Base-by-base conservation (phyloP, 2,329 filamentous ascomycete genomes). In the Fusarium sp. region DNA sequence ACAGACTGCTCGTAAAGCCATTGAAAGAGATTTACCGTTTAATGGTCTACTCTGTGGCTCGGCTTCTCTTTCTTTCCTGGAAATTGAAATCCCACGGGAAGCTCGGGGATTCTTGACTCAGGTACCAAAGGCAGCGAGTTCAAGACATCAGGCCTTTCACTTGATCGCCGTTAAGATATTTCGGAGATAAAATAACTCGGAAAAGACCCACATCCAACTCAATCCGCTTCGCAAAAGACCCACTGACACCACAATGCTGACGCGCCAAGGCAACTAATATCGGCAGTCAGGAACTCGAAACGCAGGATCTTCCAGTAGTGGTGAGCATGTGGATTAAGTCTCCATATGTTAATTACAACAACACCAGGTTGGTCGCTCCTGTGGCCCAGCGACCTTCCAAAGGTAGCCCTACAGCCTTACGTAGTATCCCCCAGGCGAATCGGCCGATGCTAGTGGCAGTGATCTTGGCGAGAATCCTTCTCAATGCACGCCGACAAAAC, bases 401-500 rank as follows among this genome's bases (percentile, higher is more conserved):
- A 4, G 0, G 50, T 14, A 18, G 27, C 10, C 30, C 10, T 23
- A 1, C 21, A 12, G 30, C 43, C 59, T 43, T n/a, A 25, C 14
- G 23, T 25, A 25, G 23, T 25, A 25, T 25, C n/a, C 3, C 45
- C 2, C 4, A 18, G 18, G 16, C 25, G 3, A 41, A 48, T 12
- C 13, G 0, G 3, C 13, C 30, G 6, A 48, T 32, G 23, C n/a
- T 11, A 40, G 20, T 23, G 2, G 7, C 11, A 30, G 1, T 7
- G 4, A 1, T 2, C 8, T 45, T 43, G 20, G 13, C 23, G 10
- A 4, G 18, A 43, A 37, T 42, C 7, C 5, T 50, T 2, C 16
- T 7, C 9, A 12, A 30, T 49, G 21, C 57, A 4, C 0, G 11
- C 3, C 7, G 4, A 1, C 10, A 3, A 18, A 2, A 18, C 12